A percentile compares a stretch with the other conserved stretches of the same genome.
phyloP scores from a whole-genome alignment of 768 basidiomycete genomes.

The Pleurotus ostreatus region DNA sequence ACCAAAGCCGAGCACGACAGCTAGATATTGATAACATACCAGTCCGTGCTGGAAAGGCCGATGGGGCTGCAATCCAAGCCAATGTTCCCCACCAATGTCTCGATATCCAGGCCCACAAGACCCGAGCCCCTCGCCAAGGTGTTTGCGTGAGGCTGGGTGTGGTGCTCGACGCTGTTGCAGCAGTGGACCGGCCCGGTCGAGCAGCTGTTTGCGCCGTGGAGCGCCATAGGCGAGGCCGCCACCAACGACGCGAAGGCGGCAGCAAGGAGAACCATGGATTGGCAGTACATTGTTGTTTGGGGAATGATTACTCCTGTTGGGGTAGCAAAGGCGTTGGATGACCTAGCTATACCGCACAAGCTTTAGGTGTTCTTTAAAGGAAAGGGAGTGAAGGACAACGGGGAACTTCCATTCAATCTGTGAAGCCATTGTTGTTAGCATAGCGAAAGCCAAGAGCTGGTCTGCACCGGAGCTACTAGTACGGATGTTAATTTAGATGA shows the following conservation, averaged over 20 bases:
- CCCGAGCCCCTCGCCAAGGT: neutral
- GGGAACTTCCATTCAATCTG: neutral
- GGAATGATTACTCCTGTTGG: conserved; percentile 1
- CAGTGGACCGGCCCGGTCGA: conserved; percentile 1
- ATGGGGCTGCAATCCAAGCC: neutral
- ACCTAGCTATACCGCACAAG: too few relatives aligned
- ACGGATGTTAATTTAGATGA: too few relatives aligned
- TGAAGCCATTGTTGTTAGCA: neutral
- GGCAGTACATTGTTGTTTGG: neutral
- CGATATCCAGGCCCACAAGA: neutral
- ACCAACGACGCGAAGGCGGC: conserved; percentile 3
- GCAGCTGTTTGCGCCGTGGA: conserved; percentile 1
- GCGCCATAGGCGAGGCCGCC: neutral
- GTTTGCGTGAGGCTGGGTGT: conserved; percentile 5
- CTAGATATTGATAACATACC: neutral
- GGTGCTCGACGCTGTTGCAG: conserved; percentile 4
- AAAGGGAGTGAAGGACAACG: neutral
- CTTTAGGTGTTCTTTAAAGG: neutral
- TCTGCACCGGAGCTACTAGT: neutral
- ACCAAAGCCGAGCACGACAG: neutral
- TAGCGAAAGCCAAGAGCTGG: neutral
- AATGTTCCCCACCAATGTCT: conserved; percentile 2
- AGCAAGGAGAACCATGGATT: neutral
- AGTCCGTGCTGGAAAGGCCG: neutral
- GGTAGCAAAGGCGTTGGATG: neutral